Conservation (phyloP, 495 filamentous ascomycete species). For the Xylaria bambusicola region DNA sequence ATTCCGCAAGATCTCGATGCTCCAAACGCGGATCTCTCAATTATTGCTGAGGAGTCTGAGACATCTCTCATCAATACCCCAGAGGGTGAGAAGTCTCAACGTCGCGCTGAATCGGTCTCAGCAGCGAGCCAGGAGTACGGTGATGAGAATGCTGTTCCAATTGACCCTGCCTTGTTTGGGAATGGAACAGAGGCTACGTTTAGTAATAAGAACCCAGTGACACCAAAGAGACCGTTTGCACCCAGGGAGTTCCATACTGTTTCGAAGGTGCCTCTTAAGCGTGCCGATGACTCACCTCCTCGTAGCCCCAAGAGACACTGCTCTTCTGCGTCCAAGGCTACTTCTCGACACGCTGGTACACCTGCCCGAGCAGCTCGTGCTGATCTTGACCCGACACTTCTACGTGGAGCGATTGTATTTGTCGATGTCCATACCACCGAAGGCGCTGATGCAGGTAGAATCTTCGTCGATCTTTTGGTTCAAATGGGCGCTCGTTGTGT, state of each 20-base stretch:
- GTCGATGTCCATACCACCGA: slow-evolving; percentile 93
- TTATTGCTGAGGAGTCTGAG: slow-evolving; percentile 52
- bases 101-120: slow-evolving; percentile 47
- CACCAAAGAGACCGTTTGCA: slow-evolving; percentile 34
- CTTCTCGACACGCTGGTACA: slow-evolving; percentile 45
- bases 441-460: slow-evolving; percentile 79
- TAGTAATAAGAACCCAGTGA: slow-evolving; percentile 30
- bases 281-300: slow-evolving; percentile 63
- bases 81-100: slow-evolving; percentile 21
- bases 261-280: slow-evolving; percentile 74
- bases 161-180: slow-evolving; percentile 49
- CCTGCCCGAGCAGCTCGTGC: slow-evolving; percentile 57
- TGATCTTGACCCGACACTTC: slow-evolving; percentile 50
- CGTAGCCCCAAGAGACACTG: slow-evolving; percentile 49
- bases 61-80: slow-evolving; percentile 47
- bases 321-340: slow-evolving; percentile 57
- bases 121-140: slow-evolving; percentile 64
- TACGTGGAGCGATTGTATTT: slow-evolving; percentile 78
- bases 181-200: slow-evolving; percentile 13
- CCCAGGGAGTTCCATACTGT: slow-evolving; percentile 55
- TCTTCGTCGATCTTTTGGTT: slow-evolving; percentile 78
- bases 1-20: too few species aligned
- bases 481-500: slow-evolving; percentile 86
- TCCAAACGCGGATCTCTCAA: slow-evolving; percentile 47
- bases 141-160: slow-evolving; percentile 61